Evolutionary conservation across 495 filamentous ascomycete species (phyloP), one percentile per base, ranked within the genome.

Genomic region (Lasiosphaeriaceae sp.): DNA sequence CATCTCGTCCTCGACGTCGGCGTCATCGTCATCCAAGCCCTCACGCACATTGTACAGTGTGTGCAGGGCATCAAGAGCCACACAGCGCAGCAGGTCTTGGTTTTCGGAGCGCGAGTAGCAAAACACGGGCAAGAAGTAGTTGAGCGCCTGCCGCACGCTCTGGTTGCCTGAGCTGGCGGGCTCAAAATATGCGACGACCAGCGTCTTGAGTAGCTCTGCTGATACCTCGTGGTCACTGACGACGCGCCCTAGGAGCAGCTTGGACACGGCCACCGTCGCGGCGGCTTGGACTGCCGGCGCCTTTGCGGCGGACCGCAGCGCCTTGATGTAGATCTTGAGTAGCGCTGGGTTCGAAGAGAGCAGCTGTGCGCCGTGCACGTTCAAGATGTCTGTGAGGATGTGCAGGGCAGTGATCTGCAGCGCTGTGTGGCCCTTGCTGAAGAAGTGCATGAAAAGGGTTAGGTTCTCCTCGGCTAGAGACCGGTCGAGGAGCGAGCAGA

Each of bases 101-200:
- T 96, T 96, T 41, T 87, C 86, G 11, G 84, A 67, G 11, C 87
- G 79, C 22, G 86, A 89, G 68, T 92, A 95, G 66, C 89, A 92
- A 77, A 95, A 98, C 0, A 97, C 94, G 0, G 94, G 94, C 61
- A 98, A 80, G 79, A 97, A 97, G 69, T 98, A 98, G 52, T 88
- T 90, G 22, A 98, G 79, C 0, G 90, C 85, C 71, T 98, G 94
- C 0, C 92, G 80, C 19, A 97, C 86, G n/a, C 82, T 84, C 57
- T 94, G 88, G 66, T 96, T 97, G 37, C 83, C 81, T 2, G 81
- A 78, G 14, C 90, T 93, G 23, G 86, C 83, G 2, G 95, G 95
- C 68, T 96, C 88, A 69, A 97, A 99, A 74, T 95, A 97, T 20
- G 89, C 83, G 5, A 93, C 73, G 2, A 95, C 83, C 3, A 96